Evolutionary conservation across 371 early-diverging fungal genomes (phyloP).

Genomic region (Umbelopsis sp.): DNA sequence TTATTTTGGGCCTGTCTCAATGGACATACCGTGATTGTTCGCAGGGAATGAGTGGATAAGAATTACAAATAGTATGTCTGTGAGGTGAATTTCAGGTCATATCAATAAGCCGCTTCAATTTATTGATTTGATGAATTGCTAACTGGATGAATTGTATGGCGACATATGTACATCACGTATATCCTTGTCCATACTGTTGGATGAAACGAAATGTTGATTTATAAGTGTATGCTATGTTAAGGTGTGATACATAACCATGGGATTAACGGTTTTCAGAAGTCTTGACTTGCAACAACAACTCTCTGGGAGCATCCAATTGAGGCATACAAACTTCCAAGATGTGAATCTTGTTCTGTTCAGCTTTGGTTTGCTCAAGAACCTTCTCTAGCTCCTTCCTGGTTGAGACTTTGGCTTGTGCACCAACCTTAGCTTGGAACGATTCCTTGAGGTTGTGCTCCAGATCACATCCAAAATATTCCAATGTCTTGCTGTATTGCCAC

Average conservation of each 20-base stretch:
- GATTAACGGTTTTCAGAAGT: conserved; percentile 28
- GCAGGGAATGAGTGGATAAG: no score
- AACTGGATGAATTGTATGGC: no score
- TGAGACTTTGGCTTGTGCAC: conserved; percentile 30
- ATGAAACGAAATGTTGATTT: not conserved
- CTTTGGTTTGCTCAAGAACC: conserved; percentile 28
- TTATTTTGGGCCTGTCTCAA: no score
- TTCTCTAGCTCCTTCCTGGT: conserved; percentile 40
- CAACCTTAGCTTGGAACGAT: conserved; percentile 25
- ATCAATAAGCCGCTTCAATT: no score
- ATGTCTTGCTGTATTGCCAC: conserved; percentile 50
- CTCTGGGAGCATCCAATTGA: conserved; percentile 40
- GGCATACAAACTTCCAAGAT: conserved; percentile 48
- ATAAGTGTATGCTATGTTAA: not conserved
- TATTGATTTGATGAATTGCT: no score
- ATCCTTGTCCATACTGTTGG: no score
- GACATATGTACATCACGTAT: no score
- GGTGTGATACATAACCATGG: not conserved
- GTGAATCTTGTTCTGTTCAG: conserved; percentile 35
- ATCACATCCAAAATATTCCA: conserved; percentile 45
- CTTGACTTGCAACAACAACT: conserved; percentile 31
- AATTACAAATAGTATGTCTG: no score
- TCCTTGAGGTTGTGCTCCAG: conserved; percentile 25
- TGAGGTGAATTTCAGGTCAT: no score
- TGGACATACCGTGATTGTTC: no score